Base-by-base conservation (phyloP, 805 yeast species). In the Ogataea ganodermae region DNA sequence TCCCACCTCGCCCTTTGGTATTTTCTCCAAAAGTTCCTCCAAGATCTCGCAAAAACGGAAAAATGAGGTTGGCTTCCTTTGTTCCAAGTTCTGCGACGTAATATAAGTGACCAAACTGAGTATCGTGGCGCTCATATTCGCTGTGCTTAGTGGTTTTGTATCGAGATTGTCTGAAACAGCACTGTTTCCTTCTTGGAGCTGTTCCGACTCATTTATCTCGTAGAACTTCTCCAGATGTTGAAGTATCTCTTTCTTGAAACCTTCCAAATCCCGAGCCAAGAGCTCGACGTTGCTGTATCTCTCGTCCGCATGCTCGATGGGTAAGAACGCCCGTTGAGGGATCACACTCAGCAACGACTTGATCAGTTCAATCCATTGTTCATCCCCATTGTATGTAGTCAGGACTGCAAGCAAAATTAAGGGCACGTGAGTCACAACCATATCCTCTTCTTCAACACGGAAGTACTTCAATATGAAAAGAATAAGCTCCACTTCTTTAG, bases 381-480 rank as follows among this genome's bases (percentile, higher is more conserved):
- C 26, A 20, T 64, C 58, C 18, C 54, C 42, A 6, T 57, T 44
- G 18, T 55, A 59, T 17, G 62, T 58, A 3, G 71, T 47, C 18
- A 85, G 59, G 1, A 75, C 48, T 1, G 77, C 68, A 16, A 89
- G 55, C 1, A 90, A 61, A 0, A 86, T 74, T 35, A 89, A 65
- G 0, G 98, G 97, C 6, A 86, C 69, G 61, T 92, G 97, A 16
- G 77, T 74, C 0, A 80, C 70, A 6, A 84, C 67, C 86, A 89
- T 89, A 52, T 90, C 98, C 56, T 90, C 97, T 53, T 92, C 99
- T 35, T 78, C 79, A 23, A 90, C 81, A 53, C 87, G 79, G 69
- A 89, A 92, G 44, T 76, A 76, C 18, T 72, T 70, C 10, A 89
- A 53, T 14, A 88, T 73, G 62, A 83, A 91, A 4, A 70, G 66